Base-by-base conservation (phyloP, 164 flowering plant genomes). In the Warburgia ugandensis region DNA sequence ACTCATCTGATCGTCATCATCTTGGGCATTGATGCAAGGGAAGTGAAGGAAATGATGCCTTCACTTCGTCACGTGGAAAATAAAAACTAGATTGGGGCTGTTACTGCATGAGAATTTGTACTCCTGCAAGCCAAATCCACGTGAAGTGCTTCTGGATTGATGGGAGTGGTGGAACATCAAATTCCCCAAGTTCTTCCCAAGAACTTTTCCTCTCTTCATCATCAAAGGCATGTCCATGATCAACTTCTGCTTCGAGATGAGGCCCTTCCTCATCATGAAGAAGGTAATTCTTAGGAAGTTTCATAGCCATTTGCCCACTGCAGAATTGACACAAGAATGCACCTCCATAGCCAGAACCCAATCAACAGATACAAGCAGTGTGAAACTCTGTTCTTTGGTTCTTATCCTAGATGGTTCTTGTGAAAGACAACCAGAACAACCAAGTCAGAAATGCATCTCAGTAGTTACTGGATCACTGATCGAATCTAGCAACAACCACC, bases 21-120 rank as follows among this genome's bases (percentile, higher is more conserved):
- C 31, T 11, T 42, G 56, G n/a, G 59, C 50, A 14, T 78, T 69
- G 57, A 78, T 78, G 67, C 84, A 78, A 2, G 80, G 80, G 65
- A 78, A 56, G 25, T n/a, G n/a, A n/a, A n/a, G n/a, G n/a, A n/a
- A n/a, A n/a, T 62, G 67, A 62, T 66, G 73, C 37, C 59, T 72
- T 19, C 68, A 71, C 56, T 74, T 75, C 43, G n/a, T n/a, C n/a
- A 67, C 63, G 50, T 73, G 74, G 72, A 58, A 73, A 65, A n/a
- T n/a, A n/a, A 78, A 73, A 66, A 73, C 71, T 60, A 77, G 83
- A 33, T 64, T 66, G 6, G 80, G 83, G 58, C 78, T 75, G 49
- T 75, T 71, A 50, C 74, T 75, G 69, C 83, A 78, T 14, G 83
- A 78, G 66, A 78, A 78, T 25, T 78, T 80, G 45, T 59, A 75